A percentile compares a stretch with the other conserved stretches of the same genome.
Conservation (phyloP, 805 yeast species). For the Candida taoyuanica region DNA sequence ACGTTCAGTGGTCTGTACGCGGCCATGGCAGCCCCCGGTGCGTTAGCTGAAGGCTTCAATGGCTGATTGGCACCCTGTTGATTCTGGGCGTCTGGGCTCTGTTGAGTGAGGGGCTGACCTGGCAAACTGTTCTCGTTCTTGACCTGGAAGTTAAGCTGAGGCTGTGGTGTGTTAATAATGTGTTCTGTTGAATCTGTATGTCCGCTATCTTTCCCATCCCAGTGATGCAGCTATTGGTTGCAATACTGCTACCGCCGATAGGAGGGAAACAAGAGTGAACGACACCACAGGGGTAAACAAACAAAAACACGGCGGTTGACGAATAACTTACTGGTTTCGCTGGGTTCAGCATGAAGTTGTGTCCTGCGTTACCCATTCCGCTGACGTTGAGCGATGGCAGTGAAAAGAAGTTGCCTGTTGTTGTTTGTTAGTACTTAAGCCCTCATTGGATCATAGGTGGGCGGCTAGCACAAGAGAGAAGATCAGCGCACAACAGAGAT, state of each 20-base stretch:
- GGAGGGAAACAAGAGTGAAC: no score
- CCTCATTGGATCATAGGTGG: no score
- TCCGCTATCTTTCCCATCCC: no score
- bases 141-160: slow-evolving; percentile 6
- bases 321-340: slow-evolving; percentile 10
- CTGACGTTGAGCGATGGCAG: slow-evolving; percentile 23
- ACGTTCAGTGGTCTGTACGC: slow-evolving; percentile 82
- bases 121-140: slow-evolving; percentile 8
- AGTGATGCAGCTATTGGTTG: no score
- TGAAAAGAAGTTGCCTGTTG: slow-evolving; percentile 18
- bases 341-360: slow-evolving; percentile 20
- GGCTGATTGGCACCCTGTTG: slow-evolving; percentile 17
- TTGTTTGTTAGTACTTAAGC: slow-evolving; percentile 19
- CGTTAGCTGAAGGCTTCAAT: slow-evolving; percentile 18
- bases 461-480: no score
- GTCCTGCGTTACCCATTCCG: slow-evolving; percentile 13
- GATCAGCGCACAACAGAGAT: no score
- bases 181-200: no score
- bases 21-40: slow-evolving; percentile 7
- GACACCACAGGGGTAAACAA: no score
- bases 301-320: no score
- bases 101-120: slow-evolving; percentile 5
- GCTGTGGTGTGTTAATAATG: slow-evolving; percentile 13
- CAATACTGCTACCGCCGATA: no score
- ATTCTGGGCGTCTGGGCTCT: slow-evolving; percentile 1